A percentile compares a stretch with the other conserved stretches of the same genome.
Conservation (phyloP, 495 filamentous ascomycete genomes). For the Astrocystis sublimbata region DNA sequence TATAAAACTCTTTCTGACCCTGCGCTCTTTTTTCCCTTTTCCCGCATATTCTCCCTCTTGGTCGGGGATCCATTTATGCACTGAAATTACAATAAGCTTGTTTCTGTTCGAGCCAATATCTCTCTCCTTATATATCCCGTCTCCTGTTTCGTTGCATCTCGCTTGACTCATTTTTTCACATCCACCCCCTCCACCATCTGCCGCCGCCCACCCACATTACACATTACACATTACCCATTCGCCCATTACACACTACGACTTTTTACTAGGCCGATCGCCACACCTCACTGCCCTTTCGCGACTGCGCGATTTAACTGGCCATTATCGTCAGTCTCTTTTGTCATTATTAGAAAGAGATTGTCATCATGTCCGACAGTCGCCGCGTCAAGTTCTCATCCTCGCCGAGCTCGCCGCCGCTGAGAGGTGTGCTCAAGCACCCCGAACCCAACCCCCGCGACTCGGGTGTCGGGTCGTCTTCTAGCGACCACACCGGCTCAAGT, state of each 20-base stretch:
- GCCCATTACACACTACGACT: not conserved
- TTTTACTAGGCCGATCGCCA: not conserved
- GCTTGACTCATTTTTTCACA: slow-evolving; percentile 15
- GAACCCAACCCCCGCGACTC: slow-evolving; percentile 30
- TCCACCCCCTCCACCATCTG: not conserved
- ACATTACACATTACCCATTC: not conserved
- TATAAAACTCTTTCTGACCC: slow-evolving; percentile 15
- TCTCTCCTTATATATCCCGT: slow-evolving; percentile 8
- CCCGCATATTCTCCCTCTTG: slow-evolving; percentile 1
- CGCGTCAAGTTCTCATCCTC: slow-evolving; percentile 26
- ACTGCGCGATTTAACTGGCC: not conserved
- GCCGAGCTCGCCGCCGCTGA: slow-evolving; percentile 12
- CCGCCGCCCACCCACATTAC: no score
- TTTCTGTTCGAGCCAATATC: slow-evolving; percentile 9
- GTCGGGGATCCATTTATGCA: slow-evolving; percentile 2
- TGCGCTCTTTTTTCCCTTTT: slow-evolving; percentile 6
- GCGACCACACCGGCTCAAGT: slow-evolving; percentile 31
- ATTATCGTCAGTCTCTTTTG: not conserved
- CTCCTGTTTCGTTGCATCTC: not conserved
- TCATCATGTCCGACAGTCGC: slow-evolving; percentile 10
- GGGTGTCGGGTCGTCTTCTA: slow-evolving; percentile 36
- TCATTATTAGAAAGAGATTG: not conserved
- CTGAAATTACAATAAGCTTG: slow-evolving; percentile 1
- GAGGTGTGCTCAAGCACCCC: slow-evolving; percentile 17
- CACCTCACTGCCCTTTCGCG: slow-evolving; percentile 7